Conservation (phyloP, 106 monocot genomes). For the Phalaenopsis aphrodite region DNA sequence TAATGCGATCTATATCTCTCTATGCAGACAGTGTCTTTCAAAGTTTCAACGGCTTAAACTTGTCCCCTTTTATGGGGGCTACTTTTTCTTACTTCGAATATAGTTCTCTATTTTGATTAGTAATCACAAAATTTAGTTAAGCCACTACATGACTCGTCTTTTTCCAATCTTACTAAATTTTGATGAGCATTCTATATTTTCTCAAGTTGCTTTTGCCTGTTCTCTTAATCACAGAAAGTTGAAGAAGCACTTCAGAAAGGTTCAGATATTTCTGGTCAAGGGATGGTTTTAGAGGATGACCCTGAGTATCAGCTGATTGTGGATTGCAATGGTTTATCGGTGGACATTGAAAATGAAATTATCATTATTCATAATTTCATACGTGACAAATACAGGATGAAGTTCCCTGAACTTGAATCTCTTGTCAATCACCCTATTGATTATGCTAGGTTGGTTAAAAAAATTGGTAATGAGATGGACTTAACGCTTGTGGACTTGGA, state of each 20-base stretch:
- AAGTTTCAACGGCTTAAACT: not conserved
- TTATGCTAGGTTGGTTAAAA: slow-evolving; percentile 96
- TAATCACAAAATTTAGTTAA: not conserved
- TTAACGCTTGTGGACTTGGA: slow-evolving; percentile 90
- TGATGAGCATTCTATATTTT: not conserved
- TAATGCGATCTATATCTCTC: not conserved
- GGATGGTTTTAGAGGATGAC: slow-evolving; percentile 74
- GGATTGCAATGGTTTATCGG: slow-evolving; percentile 93
- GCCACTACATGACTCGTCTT: not conserved
- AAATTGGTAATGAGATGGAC: slow-evolving; percentile 94
- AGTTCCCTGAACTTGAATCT: slow-evolving; percentile 97
- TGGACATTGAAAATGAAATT: slow-evolving; percentile 94
- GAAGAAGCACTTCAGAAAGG: slow-evolving; percentile 77
- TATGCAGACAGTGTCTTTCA: not conserved
- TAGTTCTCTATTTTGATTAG: not conserved
- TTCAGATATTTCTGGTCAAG: slow-evolving; percentile 41
- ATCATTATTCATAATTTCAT: slow-evolving; percentile 98
- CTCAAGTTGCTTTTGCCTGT: not conserved
- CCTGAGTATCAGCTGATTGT: slow-evolving; percentile 95
- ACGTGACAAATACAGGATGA: slow-evolving; percentile 86
- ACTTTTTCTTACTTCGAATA: not conserved
- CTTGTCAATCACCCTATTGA: slow-evolving; percentile 94
- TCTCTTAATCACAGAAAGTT: slow-evolving; percentile 60
- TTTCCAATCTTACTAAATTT: not conserved
- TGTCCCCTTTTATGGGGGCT: not conserved